phyloP scores from a whole-genome alignment of 1,284 basidiomycete genomes.

The Limonomyces culmigenus region DNA sequence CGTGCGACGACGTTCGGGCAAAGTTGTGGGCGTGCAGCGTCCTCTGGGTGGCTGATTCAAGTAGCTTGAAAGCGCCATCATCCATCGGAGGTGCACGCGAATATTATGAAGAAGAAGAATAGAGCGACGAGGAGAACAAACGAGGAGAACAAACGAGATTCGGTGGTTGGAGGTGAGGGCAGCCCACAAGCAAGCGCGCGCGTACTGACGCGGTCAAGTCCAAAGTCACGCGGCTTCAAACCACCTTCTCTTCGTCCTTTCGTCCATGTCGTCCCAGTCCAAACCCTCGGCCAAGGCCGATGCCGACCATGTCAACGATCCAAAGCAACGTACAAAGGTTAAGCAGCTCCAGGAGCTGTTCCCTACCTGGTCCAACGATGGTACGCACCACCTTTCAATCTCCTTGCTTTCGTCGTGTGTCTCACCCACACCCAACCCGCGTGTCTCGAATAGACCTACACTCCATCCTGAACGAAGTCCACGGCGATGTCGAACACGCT shows the following conservation, averaged over 20 bases:
- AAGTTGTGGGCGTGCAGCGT: constrained; percentile 63
- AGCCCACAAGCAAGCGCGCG: no score
- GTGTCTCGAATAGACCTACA: constrained; percentile 40
- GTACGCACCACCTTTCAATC: constrained; percentile 18
- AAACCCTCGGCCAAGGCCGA: not conserved
- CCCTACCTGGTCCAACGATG: constrained; percentile 63
- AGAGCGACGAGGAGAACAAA: not conserved
- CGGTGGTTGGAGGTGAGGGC: no score
- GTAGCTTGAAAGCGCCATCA: constrained; percentile 25
- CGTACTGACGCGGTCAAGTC: no score
- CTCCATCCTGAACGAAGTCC: constrained; percentile 54
- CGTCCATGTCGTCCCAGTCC: not conserved
- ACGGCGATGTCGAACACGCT: constrained; percentile 61
- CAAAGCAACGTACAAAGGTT: constrained; percentile 33
- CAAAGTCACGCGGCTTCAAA: not conserved
- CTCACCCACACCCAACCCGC: constrained; percentile 5
- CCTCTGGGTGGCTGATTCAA: constrained; percentile 48
- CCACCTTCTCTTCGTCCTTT: no score
- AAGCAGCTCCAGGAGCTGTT: constrained; percentile 63
- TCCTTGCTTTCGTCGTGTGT: constrained; percentile 9
- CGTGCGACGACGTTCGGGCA: constrained; percentile 52
- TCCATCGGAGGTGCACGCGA: constrained; percentile 9
- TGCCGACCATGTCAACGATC: not conserved
- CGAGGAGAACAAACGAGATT: not conserved
- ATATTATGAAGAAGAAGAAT: no score